Evolutionary conservation across 176 grass and related monocot genomes (phyloP).

Genomic region (Ensete ventricosum): DNA sequence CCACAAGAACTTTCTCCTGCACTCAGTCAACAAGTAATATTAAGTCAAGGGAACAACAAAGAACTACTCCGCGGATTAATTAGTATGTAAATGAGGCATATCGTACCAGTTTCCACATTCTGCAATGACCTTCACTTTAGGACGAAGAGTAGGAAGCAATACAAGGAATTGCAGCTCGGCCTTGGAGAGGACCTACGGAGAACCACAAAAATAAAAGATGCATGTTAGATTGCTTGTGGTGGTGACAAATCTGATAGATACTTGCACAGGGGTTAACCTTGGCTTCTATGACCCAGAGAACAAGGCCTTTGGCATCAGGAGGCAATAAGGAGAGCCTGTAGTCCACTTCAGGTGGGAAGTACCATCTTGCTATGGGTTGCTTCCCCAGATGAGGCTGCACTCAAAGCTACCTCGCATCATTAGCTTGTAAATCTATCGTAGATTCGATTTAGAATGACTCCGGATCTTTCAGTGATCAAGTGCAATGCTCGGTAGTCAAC

Average conservation of each 20-base stretch:
- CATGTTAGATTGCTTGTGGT: not conserved
- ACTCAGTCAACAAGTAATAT: not conserved
- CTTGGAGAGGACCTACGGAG: conserved; percentile 71
- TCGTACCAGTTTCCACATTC: conserved; percentile 76
- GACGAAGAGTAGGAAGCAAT: conserved; percentile 66
- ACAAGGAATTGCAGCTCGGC: conserved; percentile 85
- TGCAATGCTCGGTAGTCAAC: too few species aligned
- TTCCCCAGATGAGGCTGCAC: conserved; percentile 76
- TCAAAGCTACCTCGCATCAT: conserved; percentile 1
- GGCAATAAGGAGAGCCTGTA: conserved; percentile 79
- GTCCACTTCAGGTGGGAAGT: conserved; percentile 93
- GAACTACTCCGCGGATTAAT: not conserved
- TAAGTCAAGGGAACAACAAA: not conserved
- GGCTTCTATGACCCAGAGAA: conserved; percentile 78
- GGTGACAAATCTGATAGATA: not conserved
- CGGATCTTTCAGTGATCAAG: too few species aligned
- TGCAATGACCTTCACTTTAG: conserved; percentile 69
- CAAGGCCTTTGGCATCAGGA: conserved; percentile 79
- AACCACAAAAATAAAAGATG: not conserved
- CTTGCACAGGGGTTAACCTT: conserved; percentile 31
- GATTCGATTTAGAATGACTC: too few species aligned
- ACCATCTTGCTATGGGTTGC: conserved; percentile 85
- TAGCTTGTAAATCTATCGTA: too few species aligned
- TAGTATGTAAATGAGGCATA: not conserved
- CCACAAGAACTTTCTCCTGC: conserved; percentile 85